A percentile compares a stretch with the other conserved stretches of the same genome.
These are phyloP conservation scores for Globisporangium spiculum DNA, from an alignment of 352 stramenopile species.

Conservation along the genomic window DNA sequence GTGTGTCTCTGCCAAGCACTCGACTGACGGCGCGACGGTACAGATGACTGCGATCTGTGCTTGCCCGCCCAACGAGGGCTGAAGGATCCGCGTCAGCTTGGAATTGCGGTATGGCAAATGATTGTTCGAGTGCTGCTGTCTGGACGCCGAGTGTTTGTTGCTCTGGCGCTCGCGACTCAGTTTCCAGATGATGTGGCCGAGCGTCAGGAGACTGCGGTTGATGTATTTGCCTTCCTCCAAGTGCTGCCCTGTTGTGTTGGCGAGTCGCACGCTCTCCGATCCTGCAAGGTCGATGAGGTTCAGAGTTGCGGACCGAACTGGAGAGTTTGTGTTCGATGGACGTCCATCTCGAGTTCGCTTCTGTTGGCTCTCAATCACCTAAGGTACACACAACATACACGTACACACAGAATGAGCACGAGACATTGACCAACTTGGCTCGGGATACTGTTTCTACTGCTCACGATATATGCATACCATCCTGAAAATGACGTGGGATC, in stretches of 20 bases:
- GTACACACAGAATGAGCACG: conserved; percentile 35
- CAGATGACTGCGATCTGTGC: conserved; percentile 97
- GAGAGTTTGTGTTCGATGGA: conserved; percentile 13
- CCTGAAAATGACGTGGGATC: conserved; percentile 76
- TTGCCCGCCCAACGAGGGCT: conserved; percentile 95
- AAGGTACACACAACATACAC: conserved; percentile 27
- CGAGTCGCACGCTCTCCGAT: conserved; percentile 81
- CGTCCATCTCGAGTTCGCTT: conserved; percentile 32
- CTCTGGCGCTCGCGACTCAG: conserved; percentile 62
- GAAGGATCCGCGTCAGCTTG: conserved; percentile 97
- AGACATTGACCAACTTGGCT: conserved; percentile 11
- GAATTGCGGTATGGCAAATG: conserved; percentile 98
- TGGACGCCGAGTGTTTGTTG: conserved; percentile 18
- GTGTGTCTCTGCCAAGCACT: conserved; percentile 93
- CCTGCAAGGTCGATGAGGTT: conserved; percentile 91
- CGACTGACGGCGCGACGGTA: conserved; percentile 92
- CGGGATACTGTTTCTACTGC: background rate
- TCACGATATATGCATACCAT: conserved; percentile 30
- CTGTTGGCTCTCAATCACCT: conserved; percentile 75
- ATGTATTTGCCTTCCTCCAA: conserved; percentile 89
- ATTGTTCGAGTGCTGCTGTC: conserved; percentile 13
- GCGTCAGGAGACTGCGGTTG: conserved; percentile 89
- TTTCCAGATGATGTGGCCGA: conserved; percentile 94
- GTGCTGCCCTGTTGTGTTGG: conserved; percentile 73
- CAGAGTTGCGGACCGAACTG: conserved; percentile 75